Evolutionary conservation across 257 asterid species (phyloP), one percentile per base, ranked within the genome.

Genomic region (Ocimum tenuiflorum): DNA sequence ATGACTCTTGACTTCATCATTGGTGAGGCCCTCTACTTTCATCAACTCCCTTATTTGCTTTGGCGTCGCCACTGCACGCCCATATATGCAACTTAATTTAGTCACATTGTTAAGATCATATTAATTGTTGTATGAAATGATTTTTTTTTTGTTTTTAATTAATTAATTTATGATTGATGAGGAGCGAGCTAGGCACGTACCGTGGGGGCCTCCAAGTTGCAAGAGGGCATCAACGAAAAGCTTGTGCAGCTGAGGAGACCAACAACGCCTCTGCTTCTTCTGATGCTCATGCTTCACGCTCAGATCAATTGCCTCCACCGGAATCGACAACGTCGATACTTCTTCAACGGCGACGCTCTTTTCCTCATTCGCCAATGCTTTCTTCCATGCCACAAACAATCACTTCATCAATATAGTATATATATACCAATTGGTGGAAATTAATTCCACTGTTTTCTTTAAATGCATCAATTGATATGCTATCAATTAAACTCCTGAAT

Each of bases 1-100:
- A 56, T 56, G 63, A 14, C 63, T 56, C 46, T 56, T 56, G 1
- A 56, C 63, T 33, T 56, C 63, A 56, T 56, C 63, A 12, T 56
- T 56, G 27, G 63, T 56, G 46, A 56, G 46, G 29, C 63, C 63
- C 3, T 56, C 63, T 8, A 56, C 63, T 0, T 56, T 17, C 63
- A 56, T 56, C 3, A 1, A 7, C 11, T 56, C 63, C 46, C 63
- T 56, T 0, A 56, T 33, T 10, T 56, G 63, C 46, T 17, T 56
- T 8, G 63, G 63, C 39, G 63, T 56, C 1, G 63, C 63, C 14
- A 8, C 63, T 56, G 29, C 49, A 43, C n/a, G n/a, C n/a, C n/a
- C n/a, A n/a, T n/a, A n/a, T n/a, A n/a, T n/a, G n/a, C n/a, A n/a
- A n/a, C n/a, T n/a, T n/a, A n/a, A n/a, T n/a, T n/a, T n/a, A n/a